phyloP scores from a whole-genome alignment of 176 grass and related monocot genomes.

The Leersia perrieri region DNA sequence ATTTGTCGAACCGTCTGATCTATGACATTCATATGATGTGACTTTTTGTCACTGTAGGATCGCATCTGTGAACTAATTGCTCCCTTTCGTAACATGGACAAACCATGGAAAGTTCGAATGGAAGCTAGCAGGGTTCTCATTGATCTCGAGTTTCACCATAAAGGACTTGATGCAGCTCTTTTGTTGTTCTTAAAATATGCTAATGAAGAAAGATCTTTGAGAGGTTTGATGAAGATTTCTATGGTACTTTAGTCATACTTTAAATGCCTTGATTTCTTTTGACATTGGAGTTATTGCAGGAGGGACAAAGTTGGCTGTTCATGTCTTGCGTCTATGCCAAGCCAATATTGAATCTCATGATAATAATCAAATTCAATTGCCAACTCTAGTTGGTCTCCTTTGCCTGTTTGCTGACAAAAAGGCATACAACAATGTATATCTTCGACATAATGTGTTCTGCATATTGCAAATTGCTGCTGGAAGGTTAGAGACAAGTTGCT shows the following conservation, averaged over 20 bases:
- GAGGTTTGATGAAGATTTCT: constrained; percentile 49
- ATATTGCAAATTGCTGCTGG: constrained; percentile 92
- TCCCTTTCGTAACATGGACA: constrained; percentile 70
- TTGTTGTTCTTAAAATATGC: constrained; percentile 87
- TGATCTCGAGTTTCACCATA: constrained; percentile 81
- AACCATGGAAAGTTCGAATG: constrained; percentile 85
- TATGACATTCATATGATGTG: constrained; percentile 3
- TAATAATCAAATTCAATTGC: constrained; percentile 55
- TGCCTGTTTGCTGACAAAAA: constrained; percentile 68
- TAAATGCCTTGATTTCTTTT: constrained; percentile 29
- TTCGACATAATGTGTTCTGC: constrained; percentile 94
- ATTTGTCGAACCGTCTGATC: neutral
- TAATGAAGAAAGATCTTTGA: constrained; percentile 75
- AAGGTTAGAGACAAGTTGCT: constrained; percentile 61
- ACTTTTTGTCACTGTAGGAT: constrained; percentile 50
- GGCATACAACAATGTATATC: constrained; percentile 81
- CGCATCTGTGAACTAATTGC: constrained; percentile 73
- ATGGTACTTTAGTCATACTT: constrained; percentile 20
- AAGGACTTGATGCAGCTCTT: constrained; percentile 77
- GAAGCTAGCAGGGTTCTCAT: constrained; percentile 93
- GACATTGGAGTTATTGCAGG: constrained; percentile 59
- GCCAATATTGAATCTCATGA: constrained; percentile 43
- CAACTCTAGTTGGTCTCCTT: constrained; percentile 70
- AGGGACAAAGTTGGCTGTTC: constrained; percentile 67
- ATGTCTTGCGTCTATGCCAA: constrained; percentile 87